A percentile compares a stretch with the other conserved stretches of the same genome.
Conservation (phyloP, 495 filamentous ascomycete genomes). For the Podospora anserina region DNA sequence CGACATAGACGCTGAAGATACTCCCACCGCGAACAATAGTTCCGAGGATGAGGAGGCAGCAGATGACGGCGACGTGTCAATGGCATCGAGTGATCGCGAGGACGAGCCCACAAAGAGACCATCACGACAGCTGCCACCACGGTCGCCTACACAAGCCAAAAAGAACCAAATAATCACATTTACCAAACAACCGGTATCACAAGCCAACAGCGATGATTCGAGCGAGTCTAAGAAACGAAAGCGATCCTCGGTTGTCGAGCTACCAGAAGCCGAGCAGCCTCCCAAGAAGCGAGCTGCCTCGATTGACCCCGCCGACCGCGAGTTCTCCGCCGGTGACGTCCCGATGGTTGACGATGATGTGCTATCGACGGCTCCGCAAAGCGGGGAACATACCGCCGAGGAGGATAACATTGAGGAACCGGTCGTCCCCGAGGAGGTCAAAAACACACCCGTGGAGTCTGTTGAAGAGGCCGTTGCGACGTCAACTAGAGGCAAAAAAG, state of each 20-base stretch:
- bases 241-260: constrained; percentile 44
- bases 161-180: constrained; percentile 25
- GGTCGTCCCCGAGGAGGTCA: constrained; percentile 19
- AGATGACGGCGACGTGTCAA: constrained; percentile 37
- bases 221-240: constrained; percentile 52
- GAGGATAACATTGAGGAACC: constrained; percentile 37
- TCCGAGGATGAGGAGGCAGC: constrained; percentile 44
- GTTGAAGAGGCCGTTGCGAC: constrained; percentile 29
- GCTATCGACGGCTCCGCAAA: constrained; percentile 38
- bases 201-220: constrained; percentile 23
- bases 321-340: constrained; percentile 38
- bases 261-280: constrained; percentile 50
- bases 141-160: constrained; percentile 28
- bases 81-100: constrained; percentile 35
- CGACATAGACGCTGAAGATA: constrained; percentile 35
- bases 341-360: constrained; percentile 44
- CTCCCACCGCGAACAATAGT: constrained; percentile 38
- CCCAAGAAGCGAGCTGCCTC: constrained; percentile 58
- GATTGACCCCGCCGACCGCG: constrained; percentile 31
- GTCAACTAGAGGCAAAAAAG: constrained; percentile 32
- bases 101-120: constrained; percentile 20
- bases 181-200: constrained; percentile 18
- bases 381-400: constrained; percentile 41
- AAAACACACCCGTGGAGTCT: constrained; percentile 28
- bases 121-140: constrained; percentile 16